Base-by-base conservation (phyloP, 208 protist species). In the Crithidia brevicula region DNA sequence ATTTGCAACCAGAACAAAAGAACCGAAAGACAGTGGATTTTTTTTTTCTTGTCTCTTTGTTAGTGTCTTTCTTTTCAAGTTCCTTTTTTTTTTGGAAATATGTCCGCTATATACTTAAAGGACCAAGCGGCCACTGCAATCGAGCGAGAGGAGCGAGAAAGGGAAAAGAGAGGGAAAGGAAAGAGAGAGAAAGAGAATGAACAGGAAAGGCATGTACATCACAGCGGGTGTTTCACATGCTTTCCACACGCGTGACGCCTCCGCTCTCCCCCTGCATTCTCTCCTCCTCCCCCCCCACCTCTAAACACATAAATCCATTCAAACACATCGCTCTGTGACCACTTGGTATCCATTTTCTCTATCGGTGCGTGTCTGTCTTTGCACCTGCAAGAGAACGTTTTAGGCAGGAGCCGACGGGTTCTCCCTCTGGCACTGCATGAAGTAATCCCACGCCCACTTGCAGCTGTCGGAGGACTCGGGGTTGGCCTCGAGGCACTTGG, bases 401-500 rank as follows among this genome's bases (percentile, higher is more conserved):
- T 68, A 43, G 0, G 60, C 11, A 6, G 46, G 45, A 34, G 70
- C 22, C 40, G 38, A 49, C 11, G 75, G 61, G 38, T 85, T 72
- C 45, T 81, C 64, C 2, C 60, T 33, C 62, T 91, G 85, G 76
- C 90, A 95, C 75, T 95, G 86, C 54, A 78, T 62, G 67, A 95
- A 95, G 77, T 89, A 86, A 38, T 95, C 90, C 90, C 90, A 95
- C 40, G 85, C 90, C 90, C 90, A 95, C 74, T 85, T 89, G 77
- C 90, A 95, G 54, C 78, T 78, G 50, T 93, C 83, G 27, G 85
- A 50, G 3, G 72, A 69, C 22, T 79, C 76, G 28, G 67, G 47
- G 62, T 93, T 93, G 45, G 77, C 79, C 76, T 96, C 91, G 8
- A 96, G 61, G 65, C 91, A 94, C 80, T 93, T 92, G 60, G 88